Evolutionary conservation across 1,139 yeast species (phyloP), one percentile per base, ranked within the genome.

Genomic region (Magnusiomyces tetraspermus): DNA sequence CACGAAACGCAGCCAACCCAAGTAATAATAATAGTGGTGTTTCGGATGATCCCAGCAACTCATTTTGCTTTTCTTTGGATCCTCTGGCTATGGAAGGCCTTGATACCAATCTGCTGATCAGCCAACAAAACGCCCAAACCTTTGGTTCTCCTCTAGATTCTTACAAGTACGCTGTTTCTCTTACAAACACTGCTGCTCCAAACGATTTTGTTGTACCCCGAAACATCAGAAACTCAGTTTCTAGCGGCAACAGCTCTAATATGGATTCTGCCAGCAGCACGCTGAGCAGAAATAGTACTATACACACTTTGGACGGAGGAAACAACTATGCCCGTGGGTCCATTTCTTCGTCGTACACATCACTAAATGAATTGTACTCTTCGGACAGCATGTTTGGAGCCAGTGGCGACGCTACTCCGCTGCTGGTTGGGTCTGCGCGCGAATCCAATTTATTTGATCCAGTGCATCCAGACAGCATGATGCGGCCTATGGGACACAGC

Each of bases 71-170:
- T 48, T 62, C 68, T 31, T 58, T 67, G 21, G 69, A 66, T 49
- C 67, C 70, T 1, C 55, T 66, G 53, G 70, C 67, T 1, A 60
- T 67, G 38, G 70, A 67, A 51, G 70, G 69, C 4, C 57, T 66
- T 26, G 70, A 66, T 49, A 50, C 42, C 17, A 49, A 40, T 30
- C 48, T 42, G 3, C 31, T 23, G 31, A 42, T 23, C 17, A 23
- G 26, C 31, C 26, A n/a, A n/a, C n/a, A n/a, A n/a, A n/a, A n/a
- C n/a, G n/a, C n/a, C n/a, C n/a, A n/a, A 17, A 11, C 43, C 43
- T 17, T 24, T 11, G 23, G 22, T 11, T 38, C 43, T 3, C 43
- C 43, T 5, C 43, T 11, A 5, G 43, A 38, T 38, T 11, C 45
- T 22, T 42, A 13, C 13, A 42, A 24, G 10, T 23, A 17, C 31